Evolutionary conservation across 2,329 filamentous ascomycete species (phyloP).

Genomic region (Chaetomium olivaceum): DNA sequence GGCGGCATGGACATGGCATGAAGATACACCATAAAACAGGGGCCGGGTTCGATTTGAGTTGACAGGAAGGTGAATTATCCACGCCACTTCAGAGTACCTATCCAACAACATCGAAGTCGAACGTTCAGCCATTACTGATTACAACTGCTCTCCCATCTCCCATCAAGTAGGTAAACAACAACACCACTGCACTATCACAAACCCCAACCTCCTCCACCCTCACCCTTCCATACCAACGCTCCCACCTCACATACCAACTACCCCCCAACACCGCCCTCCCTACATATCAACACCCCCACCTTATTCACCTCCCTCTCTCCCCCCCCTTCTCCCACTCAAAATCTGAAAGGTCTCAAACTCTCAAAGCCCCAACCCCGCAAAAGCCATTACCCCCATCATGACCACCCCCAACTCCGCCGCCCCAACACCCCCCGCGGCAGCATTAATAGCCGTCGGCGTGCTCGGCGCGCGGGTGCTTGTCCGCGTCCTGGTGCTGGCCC

Average conservation of each 20-base stretch:
- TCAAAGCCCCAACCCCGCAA: slow-evolving; percentile 15
- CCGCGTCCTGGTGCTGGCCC: neutral
- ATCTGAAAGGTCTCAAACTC: neutral
- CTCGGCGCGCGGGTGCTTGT: neutral
- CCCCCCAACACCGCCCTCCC: neutral
- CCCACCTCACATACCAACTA: neutral
- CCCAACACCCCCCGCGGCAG: slow-evolving; percentile 13
- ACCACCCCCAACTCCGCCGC: slow-evolving; percentile 16
- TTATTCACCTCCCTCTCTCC: no score
- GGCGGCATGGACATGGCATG: neutral
- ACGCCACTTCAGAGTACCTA: neutral
- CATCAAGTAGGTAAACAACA: neutral
- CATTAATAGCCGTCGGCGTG: slow-evolving; percentile 20
- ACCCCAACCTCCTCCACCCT: neutral
- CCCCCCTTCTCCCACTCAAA: neutral
- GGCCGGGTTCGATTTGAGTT: neutral
- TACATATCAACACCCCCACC: neutral
- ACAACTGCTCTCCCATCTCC: neutral
- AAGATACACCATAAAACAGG: no score
- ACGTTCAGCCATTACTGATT: neutral
- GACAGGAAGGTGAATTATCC: neutral
- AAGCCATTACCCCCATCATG: slow-evolving; percentile 5
- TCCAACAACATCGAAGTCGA: neutral
- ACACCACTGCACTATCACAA: neutral
- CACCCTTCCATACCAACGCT: neutral